Evolutionary conservation across 1,284 basidiomycete species (phyloP).

Genomic region (Naganishia sp.): DNA sequence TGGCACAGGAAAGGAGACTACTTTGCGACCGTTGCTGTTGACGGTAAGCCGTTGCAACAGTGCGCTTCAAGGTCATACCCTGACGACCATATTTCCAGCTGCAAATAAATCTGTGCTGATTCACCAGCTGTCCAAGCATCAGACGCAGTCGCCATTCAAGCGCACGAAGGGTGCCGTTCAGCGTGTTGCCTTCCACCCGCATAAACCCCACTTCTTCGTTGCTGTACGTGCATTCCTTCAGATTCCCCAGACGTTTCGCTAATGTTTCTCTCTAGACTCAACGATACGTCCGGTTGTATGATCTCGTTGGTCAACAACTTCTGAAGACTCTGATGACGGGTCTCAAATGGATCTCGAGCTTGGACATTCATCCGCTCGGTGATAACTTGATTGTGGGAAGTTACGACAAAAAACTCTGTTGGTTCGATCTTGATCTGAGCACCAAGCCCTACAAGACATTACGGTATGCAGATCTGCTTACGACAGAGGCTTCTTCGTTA

Average conservation of each 20-base stretch:
- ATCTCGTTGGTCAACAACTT: conserved; percentile 88
- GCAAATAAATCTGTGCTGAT: conserved; percentile 61
- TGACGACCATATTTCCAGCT: conserved; percentile 35
- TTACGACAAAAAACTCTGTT: conserved; percentile 95
- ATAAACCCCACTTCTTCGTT: conserved; percentile 94
- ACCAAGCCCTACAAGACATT: conserved; percentile 96
- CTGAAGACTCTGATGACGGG: conserved; percentile 90
- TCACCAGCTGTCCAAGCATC: conserved; percentile 88
- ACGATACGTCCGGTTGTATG: conserved; percentile 93
- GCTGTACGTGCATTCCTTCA: conserved; percentile 64
- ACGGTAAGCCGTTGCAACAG: conserved; percentile 46
- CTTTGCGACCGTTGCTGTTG: conserved; percentile 73
- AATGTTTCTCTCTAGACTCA: conserved; percentile 67
- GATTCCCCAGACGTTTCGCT: not conserved
- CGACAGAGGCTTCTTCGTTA: conserved; percentile 1
- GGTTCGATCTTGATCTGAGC: conserved; percentile 97
- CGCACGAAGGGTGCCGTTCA: conserved; percentile 90
- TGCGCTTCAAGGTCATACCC: not conserved
- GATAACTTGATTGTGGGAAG: conserved; percentile 96
- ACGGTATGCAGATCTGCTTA: conserved; percentile 58
- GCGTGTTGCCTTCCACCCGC: conserved; percentile 89
- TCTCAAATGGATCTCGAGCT: conserved; percentile 92
- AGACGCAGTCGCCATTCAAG: conserved; percentile 96
- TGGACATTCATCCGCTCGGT: conserved; percentile 93
- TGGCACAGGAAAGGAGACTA: conserved; percentile 98